Base-by-base conservation (phyloP, 1,284 basidiomycete genomes). In the Pseudozyma hubeiensis region DNA sequence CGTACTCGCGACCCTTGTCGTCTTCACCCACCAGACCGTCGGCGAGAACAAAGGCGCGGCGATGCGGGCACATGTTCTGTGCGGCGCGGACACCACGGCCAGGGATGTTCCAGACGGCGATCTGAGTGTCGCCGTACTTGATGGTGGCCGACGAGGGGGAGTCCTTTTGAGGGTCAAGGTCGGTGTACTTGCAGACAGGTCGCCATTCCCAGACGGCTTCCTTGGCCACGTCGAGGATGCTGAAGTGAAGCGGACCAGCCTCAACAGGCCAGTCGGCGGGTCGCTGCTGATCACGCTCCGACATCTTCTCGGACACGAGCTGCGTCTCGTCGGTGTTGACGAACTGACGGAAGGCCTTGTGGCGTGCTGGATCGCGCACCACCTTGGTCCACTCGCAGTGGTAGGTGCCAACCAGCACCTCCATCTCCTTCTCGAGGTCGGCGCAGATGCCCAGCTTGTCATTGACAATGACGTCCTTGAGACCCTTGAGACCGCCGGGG, bases 361-460 rank as follows among this genome's bases (percentile, higher is more conserved):
- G 86, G 41, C 87, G 86, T 9, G 81, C 85, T 1, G 88, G 89
- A 69, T 89, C 88, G 65, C 88, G 85, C 3, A 92, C 88, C 4
- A 90, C 90, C 33, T 85, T 86, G 14, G 88, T 88, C 91, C 91
- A 92, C 81, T 92, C 91, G 79, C 90, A 89, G 67, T 88, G 87
- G 81, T 90, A 92, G 3, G 90, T 89, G 41, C 80, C 88, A 5
- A 92, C 87, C 3, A 92, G 86, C 17, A 86, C 85, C 44, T 89
- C 87, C 91, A 92, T 92, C 48, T 90, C 87, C n/a, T 85, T 85
- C 67, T 92, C 91, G 7, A 92, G 87, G 41, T 91, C 89, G 14
- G 85, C 86, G 79, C 91, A 92, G 75, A 93, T 91, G 4, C 91
- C 90, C 0, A 93, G 87, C 74, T 90, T 88, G 77, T 93, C 91